These are phyloP conservation scores for Neoscytalidium dimidiatum DNA, from an alignment of 2,329 filamentous ascomycete genomes.

Conservation along the genomic window DNA sequence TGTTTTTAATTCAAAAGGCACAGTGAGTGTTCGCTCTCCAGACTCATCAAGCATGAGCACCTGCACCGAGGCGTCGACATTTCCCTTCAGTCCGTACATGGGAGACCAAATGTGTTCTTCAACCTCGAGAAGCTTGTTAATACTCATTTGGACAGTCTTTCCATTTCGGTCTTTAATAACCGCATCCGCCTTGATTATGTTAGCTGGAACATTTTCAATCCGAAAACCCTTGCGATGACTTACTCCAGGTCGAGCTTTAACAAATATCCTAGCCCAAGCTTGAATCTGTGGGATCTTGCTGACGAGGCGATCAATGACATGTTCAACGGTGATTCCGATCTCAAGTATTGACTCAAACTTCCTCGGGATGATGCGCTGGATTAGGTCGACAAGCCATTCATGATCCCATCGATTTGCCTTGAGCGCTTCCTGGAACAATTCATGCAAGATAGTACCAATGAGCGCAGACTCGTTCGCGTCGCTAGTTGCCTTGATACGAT, in stretches of 20 bases:
- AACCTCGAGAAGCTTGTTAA: slow-evolving; percentile 92
- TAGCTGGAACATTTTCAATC: slow-evolving; percentile 24
- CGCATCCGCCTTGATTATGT: slow-evolving; percentile 60
- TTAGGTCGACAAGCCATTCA: slow-evolving; percentile 64
- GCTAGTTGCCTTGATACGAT: slow-evolving; percentile 88
- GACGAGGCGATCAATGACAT: slow-evolving; percentile 76
- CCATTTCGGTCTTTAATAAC: slow-evolving; percentile 78
- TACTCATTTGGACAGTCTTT: slow-evolving; percentile 74
- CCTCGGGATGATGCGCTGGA: slow-evolving; percentile 68
- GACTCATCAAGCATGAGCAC: slow-evolving; percentile 74
- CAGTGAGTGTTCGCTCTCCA: slow-evolving; percentile 70
- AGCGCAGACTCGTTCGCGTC: slow-evolving; percentile 79
- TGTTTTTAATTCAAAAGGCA: slow-evolving; percentile 95
- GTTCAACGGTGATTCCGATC: slow-evolving; percentile 72
- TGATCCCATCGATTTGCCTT: slow-evolving; percentile 80
- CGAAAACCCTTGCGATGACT: slow-evolving; percentile 25
- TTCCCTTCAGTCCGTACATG: slow-evolving; percentile 95
- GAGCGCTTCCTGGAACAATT: slow-evolving; percentile 90
- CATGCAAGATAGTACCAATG: slow-evolving; percentile 91
- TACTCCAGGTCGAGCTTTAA: slow-evolving; percentile 70
- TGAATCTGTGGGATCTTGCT: slow-evolving; percentile 82
- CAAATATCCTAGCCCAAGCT: slow-evolving; percentile 80
- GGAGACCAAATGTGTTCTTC: slow-evolving; percentile 99
- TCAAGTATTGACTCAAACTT: slow-evolving; percentile 90
- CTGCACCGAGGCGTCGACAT: slow-evolving; percentile 95